Percentiles rank a stretch among this genome's conserved stretches.
Conservation (phyloP, 2,329 filamentous ascomycete genomes). For the Colletotrichum spinosum region DNA sequence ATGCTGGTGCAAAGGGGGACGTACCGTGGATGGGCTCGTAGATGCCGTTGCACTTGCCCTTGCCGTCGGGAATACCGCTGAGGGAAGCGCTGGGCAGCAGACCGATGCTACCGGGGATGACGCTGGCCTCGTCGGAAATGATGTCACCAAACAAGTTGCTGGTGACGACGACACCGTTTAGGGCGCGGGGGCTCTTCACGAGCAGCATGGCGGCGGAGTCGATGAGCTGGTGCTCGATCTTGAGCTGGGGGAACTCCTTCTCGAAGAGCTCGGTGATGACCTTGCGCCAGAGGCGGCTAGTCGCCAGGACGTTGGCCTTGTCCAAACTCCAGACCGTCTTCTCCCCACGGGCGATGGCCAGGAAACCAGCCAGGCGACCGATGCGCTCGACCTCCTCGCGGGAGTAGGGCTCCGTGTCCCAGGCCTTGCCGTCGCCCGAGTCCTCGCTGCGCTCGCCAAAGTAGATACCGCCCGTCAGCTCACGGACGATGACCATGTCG, state of each 20-base stretch:
- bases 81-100: slow-evolving; percentile 89
- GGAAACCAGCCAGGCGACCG: slow-evolving; percentile 81
- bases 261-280: slow-evolving; percentile 86
- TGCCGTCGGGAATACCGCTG: slow-evolving; percentile 86
- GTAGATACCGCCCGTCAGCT: slow-evolving; percentile 94
- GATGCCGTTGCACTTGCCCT: slow-evolving; percentile 88
- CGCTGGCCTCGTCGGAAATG: slow-evolving; percentile 93
- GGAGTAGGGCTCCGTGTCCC: slow-evolving; percentile 90
- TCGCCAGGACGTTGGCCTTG: slow-evolving; percentile 97
- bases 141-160: slow-evolving; percentile 98
- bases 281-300: slow-evolving; percentile 89
- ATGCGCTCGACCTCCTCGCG: slow-evolving; percentile 89
- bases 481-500: slow-evolving; percentile 92
- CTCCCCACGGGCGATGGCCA: slow-evolving; percentile 80
- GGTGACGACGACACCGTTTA: slow-evolving; percentile 93
- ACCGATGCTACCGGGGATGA: slow-evolving; percentile 92
- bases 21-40: slow-evolving; percentile 97
- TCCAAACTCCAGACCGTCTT: slow-evolving; percentile 85
- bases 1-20: slow-evolving; percentile 37
- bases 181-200: slow-evolving; percentile 88
- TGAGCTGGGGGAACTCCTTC: slow-evolving; percentile 88
- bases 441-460: slow-evolving; percentile 90
- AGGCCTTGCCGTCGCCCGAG: slow-evolving; percentile 78
- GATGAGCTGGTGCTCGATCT: slow-evolving; percentile 90
- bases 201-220: slow-evolving; percentile 98